phyloP scores from a whole-genome alignment of 1,139 yeast species.

The Entelexis sorbosivorans region DNA sequence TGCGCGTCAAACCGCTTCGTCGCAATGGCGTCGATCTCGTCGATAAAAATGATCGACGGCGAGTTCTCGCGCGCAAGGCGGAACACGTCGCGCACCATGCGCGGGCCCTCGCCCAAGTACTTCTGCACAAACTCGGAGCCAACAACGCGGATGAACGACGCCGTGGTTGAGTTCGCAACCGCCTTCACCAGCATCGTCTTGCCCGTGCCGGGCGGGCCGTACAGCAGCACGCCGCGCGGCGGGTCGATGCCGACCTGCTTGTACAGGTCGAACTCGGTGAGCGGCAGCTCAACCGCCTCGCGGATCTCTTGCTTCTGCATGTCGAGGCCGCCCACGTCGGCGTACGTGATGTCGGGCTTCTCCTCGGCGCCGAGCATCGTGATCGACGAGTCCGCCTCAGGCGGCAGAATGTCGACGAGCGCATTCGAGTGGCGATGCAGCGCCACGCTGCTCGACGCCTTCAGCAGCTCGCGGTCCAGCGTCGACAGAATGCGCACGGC shows the following conservation, averaged over 20 bases:
- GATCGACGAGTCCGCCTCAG: constrained; percentile 95
- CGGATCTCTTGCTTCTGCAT: constrained; percentile 98
- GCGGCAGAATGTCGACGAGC: constrained; percentile 90
- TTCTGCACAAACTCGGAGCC: constrained; percentile 98
- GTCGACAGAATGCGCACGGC: constrained; percentile 92
- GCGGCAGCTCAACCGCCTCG: constrained; percentile 95
- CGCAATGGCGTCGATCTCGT: constrained; percentile 98
- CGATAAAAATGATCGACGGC: constrained; percentile 92
- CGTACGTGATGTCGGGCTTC: constrained; percentile 70
- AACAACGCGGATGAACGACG: constrained; percentile 89
- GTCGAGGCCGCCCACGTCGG: constrained; percentile 97
- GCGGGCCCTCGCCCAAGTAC: constrained; percentile 97
- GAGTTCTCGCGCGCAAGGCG: constrained; percentile 94
- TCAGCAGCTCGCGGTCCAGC: constrained; percentile 83
- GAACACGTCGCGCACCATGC: constrained; percentile 98
- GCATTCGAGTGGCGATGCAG: constrained; percentile 97
- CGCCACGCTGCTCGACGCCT: constrained; percentile 92
- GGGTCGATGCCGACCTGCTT: constrained; percentile 98
- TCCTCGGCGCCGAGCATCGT: constrained; percentile 91
- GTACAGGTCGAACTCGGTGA: constrained; percentile 90
- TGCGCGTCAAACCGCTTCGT: constrained; percentile 98
- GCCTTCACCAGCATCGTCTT: constrained; percentile 98
- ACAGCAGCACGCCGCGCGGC: constrained; percentile 90
- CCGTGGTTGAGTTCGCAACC: constrained; percentile 92
- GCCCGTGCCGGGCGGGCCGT: constrained; percentile 99